These are phyloP conservation scores for Neurospora africana DNA, from an alignment of 495 filamentous ascomycete genomes.

Conservation along the genomic window DNA sequence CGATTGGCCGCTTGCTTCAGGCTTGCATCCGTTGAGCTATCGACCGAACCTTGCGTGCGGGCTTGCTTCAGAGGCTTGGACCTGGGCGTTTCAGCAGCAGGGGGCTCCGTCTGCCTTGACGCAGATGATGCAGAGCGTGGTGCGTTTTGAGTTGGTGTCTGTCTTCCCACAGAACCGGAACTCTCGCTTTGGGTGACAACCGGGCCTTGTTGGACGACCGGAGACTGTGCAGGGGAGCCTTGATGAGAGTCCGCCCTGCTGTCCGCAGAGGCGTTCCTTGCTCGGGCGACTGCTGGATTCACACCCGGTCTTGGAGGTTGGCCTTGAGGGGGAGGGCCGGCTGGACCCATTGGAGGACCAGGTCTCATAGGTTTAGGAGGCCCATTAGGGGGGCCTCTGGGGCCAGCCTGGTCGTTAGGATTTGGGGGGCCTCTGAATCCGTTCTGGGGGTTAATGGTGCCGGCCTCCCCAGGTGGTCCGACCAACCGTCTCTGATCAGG, in stretches of 20 bases:
- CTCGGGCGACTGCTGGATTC: conserved; percentile 17
- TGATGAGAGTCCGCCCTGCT: conserved; percentile 20
- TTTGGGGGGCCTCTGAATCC: conserved; percentile 19
- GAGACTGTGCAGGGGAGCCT: conserved; percentile 41
- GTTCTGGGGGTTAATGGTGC: conserved; percentile 35
- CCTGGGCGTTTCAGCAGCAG: conserved; percentile 20
- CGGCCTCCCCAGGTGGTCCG: conserved; percentile 43
- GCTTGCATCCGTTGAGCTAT: conserved; percentile 36
- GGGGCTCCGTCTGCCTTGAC: conserved; percentile 14
- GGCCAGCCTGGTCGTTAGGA: conserved; percentile 4
- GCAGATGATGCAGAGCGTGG: background rate
- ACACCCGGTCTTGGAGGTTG: conserved; percentile 64
- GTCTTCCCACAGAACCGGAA: conserved; percentile 44
- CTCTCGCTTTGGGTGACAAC: conserved; percentile 33
- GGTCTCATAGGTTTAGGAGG: conserved; percentile 56
- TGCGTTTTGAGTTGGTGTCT: conserved; percentile 43
- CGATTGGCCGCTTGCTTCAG: conserved; percentile 31
- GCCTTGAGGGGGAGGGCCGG: conserved; percentile 77
- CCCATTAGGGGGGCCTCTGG: conserved; percentile 24
- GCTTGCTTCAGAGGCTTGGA: conserved; percentile 22
- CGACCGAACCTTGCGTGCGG: conserved; percentile 39
- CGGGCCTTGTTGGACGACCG: conserved; percentile 38
- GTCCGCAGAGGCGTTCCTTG: conserved; percentile 32
- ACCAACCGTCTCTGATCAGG: conserved; percentile 46
- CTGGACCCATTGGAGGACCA: conserved; percentile 57